These are phyloP conservation scores for Plectranthus barbatus DNA, from an alignment of 257 asterid species.

Conservation along the genomic window DNA sequence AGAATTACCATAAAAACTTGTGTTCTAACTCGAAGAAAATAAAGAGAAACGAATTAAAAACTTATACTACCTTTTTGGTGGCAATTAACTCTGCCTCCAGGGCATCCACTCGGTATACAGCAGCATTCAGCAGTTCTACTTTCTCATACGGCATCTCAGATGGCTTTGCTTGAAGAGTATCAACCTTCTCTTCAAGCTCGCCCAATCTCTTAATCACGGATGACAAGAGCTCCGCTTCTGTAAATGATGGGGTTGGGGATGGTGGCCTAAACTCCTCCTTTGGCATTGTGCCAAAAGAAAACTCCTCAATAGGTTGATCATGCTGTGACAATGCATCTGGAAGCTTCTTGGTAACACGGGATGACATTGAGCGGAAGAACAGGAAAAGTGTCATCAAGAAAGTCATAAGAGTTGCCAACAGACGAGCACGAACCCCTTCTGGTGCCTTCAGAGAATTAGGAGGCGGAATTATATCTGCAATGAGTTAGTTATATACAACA, in stretches of 20 bases:
- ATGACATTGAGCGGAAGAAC: slow-evolving; percentile 47
- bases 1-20: too few species aligned
- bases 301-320: slow-evolving; percentile 34
- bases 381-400: slow-evolving; percentile 57
- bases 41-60: neutral
- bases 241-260: slow-evolving; percentile 67
- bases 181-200: slow-evolving; percentile 83
- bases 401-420: slow-evolving; percentile 57
- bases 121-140: slow-evolving; percentile 89
- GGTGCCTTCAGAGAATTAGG: slow-evolving; percentile 43
- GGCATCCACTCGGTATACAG: slow-evolving; percentile 96
- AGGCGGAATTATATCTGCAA: slow-evolving; percentile 33
- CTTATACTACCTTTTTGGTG: slow-evolving; percentile 70
- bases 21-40: too few species aligned
- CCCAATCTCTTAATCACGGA: slow-evolving; percentile 73
- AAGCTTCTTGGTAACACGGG: slow-evolving; percentile 41
- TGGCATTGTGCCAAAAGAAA: slow-evolving; percentile 34
- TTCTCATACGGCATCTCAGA: slow-evolving; percentile 91
- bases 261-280: slow-evolving; percentile 78
- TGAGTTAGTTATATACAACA: neutral
- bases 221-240: slow-evolving; percentile 71
- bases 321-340: slow-evolving; percentile 35
- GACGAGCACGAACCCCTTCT: slow-evolving; percentile 45
- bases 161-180: slow-evolving; percentile 76
- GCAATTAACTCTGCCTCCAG: slow-evolving; percentile 95